phyloP scores from a whole-genome alignment of 2,329 filamentous ascomycete species.

The Zasmidium citrigriseum region DNA sequence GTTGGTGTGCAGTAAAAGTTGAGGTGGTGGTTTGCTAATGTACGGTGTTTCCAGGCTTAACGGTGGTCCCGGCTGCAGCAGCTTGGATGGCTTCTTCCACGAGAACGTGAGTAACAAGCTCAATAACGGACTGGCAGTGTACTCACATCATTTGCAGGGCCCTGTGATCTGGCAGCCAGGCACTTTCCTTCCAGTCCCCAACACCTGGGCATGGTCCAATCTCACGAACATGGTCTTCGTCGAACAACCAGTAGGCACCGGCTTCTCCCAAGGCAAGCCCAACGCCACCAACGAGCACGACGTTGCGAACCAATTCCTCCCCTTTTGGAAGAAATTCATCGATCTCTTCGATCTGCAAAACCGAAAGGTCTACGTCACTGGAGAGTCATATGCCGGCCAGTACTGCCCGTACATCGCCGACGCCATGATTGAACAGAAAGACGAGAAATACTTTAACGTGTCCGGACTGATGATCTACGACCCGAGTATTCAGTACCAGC shows the following conservation, averaged over 20 bases:
- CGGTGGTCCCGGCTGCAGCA: constrained; percentile 30
- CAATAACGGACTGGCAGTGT: not conserved
- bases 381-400: constrained; percentile 24
- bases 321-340: constrained; percentile 54
- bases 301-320: constrained; percentile 43
- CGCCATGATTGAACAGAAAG: constrained; percentile 29
- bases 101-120: constrained; percentile 6
- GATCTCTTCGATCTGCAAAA: constrained; percentile 53
- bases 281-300: constrained; percentile 44
- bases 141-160: constrained; percentile 1
- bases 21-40: not conserved
- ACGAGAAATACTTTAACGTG: constrained; percentile 37
- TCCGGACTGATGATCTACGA: constrained; percentile 37
- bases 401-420: constrained; percentile 38
- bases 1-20: constrained; percentile 8
- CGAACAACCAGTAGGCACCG: constrained; percentile 52
- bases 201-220: constrained; percentile 55
- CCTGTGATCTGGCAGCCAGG: constrained; percentile 47
- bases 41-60: constrained; percentile 26
- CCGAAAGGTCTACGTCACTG: constrained; percentile 46
- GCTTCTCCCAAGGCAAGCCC: constrained; percentile 46
- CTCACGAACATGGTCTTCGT: constrained; percentile 76
- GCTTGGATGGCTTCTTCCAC: constrained; percentile 24
- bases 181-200: constrained; percentile 42
- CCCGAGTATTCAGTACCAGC: constrained; percentile 37